Evolutionary conservation across 208 protist genomes (phyloP).

Genomic region (Naegleria lovaniensis): DNA sequence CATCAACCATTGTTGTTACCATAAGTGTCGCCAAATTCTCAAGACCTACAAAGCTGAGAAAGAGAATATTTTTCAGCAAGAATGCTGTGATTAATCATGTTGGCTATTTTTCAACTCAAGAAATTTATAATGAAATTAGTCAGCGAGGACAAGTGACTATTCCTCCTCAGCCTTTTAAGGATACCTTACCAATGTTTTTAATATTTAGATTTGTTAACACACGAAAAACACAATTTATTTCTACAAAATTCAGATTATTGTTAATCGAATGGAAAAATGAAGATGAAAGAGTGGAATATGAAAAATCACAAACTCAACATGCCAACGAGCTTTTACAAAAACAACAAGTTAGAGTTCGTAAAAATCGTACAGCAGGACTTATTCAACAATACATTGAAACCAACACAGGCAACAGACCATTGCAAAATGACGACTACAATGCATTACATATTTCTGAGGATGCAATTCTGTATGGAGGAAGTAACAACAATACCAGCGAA

Average conservation of each 20-base stretch:
- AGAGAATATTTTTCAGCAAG: not conserved
- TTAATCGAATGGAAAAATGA: constrained; percentile 5
- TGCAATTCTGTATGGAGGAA: not conserved
- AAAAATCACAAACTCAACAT: not conserved
- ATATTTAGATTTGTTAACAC: not conserved
- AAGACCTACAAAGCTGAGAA: not conserved
- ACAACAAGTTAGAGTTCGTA: not conserved
- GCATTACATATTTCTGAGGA: not conserved
- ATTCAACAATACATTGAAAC: not conserved
- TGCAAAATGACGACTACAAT: not conserved
- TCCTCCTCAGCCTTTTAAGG: not conserved
- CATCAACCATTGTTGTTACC: not conserved
- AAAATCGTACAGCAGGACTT: not conserved
- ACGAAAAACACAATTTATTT: not conserved
- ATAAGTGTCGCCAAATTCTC: not conserved
- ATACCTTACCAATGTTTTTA: not conserved
- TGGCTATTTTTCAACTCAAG: not conserved
- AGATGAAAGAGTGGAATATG: not conserved
- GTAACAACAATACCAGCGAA: not conserved
- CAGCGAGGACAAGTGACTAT: not conserved
- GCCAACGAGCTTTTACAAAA: not conserved
- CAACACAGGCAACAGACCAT: not conserved
- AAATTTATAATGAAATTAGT: not conserved
- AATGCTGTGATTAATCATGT: not conserved
- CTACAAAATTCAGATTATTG: not conserved